Conservation (phyloP, 495 filamentous ascomycete species). For the Lophiostoma macrostomum region DNA sequence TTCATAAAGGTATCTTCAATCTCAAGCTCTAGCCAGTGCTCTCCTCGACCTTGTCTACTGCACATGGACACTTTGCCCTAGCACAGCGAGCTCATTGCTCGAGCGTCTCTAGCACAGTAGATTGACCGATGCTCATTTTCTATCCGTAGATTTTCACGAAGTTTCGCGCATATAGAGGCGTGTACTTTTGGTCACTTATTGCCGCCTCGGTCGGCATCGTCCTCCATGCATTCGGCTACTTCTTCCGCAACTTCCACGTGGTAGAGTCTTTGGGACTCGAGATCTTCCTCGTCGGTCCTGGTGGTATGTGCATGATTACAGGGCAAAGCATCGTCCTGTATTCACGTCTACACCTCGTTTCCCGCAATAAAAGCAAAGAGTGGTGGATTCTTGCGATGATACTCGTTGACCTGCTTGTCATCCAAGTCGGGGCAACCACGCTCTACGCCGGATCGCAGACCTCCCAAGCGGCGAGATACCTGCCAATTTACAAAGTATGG, state of each 20-base stretch:
- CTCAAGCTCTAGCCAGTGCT: too few relatives aligned
- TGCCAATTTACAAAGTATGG: conserved; percentile 2
- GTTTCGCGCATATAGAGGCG: conserved; percentile 8
- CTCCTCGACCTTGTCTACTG: too few relatives aligned
- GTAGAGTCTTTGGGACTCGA: background rate
- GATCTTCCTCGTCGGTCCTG: background rate
- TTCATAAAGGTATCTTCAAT: too few relatives aligned
- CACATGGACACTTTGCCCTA: too few relatives aligned
- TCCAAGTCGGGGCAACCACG: background rate
- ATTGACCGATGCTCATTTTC: too few relatives aligned
- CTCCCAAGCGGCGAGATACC: background rate
- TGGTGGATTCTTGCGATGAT: conserved; percentile 16
- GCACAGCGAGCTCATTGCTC: too few relatives aligned
- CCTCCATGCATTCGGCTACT: conserved; percentile 8
- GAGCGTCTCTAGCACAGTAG: too few relatives aligned
- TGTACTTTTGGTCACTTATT: conserved; percentile 21
- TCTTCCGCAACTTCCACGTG: conserved; percentile 10
- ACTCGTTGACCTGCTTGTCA: background rate
- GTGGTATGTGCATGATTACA: conserved; percentile 19
- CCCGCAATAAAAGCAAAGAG: background rate
- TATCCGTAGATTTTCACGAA: conserved; percentile 14
- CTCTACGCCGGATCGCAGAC: conserved; percentile 1
- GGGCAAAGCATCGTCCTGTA: conserved; percentile 31
- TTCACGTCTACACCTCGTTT: conserved; percentile 25
- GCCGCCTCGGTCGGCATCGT: conserved; percentile 8